phyloP scores from a whole-genome alignment of 805 yeast species.

The Metschnikowia amazonensis region DNA sequence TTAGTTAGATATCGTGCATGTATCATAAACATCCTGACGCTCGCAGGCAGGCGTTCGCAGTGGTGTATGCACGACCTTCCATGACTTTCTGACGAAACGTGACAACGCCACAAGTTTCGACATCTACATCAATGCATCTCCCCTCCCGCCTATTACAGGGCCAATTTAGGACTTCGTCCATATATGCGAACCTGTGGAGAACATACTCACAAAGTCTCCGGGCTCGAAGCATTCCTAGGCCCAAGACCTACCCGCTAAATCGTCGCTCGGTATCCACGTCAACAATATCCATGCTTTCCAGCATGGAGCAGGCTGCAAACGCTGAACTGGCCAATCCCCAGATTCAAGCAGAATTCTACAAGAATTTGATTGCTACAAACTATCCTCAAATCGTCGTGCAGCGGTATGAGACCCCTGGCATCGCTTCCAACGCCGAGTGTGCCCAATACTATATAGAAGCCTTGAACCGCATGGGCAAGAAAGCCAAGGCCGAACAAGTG shows the following conservation, averaged over 20 bases:
- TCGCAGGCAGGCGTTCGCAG: neutral
- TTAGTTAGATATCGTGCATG: neutral
- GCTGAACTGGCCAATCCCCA: constrained; percentile 61
- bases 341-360: constrained; percentile 81
- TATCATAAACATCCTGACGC: neutral
- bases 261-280: constrained; percentile 21
- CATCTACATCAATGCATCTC: constrained; percentile 1
- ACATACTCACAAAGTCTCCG: neutral
- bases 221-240: neutral
- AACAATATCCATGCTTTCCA: constrained; percentile 30
- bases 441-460: constrained; percentile 78
- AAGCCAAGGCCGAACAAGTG: constrained; percentile 70
- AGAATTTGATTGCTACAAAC: constrained; percentile 65
- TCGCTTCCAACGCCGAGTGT: constrained; percentile 78
- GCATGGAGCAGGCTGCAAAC: constrained; percentile 84
- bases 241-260: neutral
- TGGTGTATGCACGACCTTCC: constrained; percentile 16
- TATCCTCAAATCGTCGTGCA: constrained; percentile 97
- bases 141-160: constrained; percentile 1
- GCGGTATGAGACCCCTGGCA: constrained; percentile 91
- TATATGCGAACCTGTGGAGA: neutral
- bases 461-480: constrained; percentile 69
- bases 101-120: constrained; percentile 1
- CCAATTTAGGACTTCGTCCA: neutral
- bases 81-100: constrained; percentile 3